Base-by-base conservation (phyloP, 352 stramenopile genomes). In the Stramenopiles sp. region DNA sequence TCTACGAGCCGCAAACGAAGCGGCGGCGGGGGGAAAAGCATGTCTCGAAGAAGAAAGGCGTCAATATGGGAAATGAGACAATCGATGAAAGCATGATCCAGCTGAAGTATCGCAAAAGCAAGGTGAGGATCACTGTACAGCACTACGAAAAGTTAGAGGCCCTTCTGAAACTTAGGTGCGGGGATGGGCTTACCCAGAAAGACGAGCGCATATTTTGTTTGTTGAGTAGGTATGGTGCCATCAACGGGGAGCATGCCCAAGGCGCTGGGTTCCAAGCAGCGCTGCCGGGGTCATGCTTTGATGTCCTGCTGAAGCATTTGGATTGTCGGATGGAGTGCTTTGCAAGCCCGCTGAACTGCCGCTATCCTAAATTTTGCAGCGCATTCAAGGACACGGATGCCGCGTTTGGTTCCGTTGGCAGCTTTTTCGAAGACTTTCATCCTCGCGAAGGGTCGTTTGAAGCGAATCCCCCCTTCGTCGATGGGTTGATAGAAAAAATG, bases 391-490 rank as follows among this genome's bases (percentile, higher is more conserved):
- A 95, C 78, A 90, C 86, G 4, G 89, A 96, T 77, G 74, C 78
- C 32, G 76, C 80, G 32, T 97, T 97, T 81, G 90, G 90, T 53
- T 93, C 87, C 75, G 79, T 89, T 35, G 91, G 90, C 48, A 95
- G 84, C 77, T 97, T 97, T 78, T 97, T 97, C 77, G 43, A 63
- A 18, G 85, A 94, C 76, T 91, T 93, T 37, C 80, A 83, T 49
- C 89, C 90, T n/a, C 84, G 81, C 48, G 83, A 80, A 1, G 89
- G 90, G 78, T 90, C 85, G 75, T 97, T 89, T 76, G 89, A 97
- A 83, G 91, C 90, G 3, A 97, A 97, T 82, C 92, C 92, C 71
- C 92, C 92, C 0, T 97, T 97, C 81, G 90, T 94, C 68, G 87
- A 89, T 30, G 83, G 87, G 74, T 81, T 97, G 48, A 96, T 97